Percentiles rank a stretch among this genome's conserved stretches.
These are phyloP conservation scores for Solanum stenotomum DNA, from an alignment of 257 asterid species.

Conservation along the genomic window DNA sequence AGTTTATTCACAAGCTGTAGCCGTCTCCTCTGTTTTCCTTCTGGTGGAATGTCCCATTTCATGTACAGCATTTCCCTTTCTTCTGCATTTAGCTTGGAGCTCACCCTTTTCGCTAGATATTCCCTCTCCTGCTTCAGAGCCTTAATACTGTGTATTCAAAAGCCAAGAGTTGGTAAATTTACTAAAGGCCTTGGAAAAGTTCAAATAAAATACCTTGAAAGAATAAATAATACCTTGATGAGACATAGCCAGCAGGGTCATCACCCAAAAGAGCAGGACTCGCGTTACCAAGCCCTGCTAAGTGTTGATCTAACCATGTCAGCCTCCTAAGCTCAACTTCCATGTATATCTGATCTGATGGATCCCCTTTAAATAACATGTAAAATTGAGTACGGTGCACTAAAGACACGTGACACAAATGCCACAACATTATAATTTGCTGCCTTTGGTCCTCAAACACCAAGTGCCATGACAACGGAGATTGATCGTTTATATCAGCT, in stretches of 20 bases:
- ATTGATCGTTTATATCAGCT: constrained; percentile 31
- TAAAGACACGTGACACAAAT: constrained; percentile 83
- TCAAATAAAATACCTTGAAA: neutral
- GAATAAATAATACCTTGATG: constrained; percentile 51
- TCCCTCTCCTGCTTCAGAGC: constrained; percentile 93
- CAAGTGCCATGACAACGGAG: constrained; percentile 53
- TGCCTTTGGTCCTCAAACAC: constrained; percentile 74
- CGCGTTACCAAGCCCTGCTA: constrained; percentile 89
- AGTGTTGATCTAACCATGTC: constrained; percentile 88
- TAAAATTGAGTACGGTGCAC: constrained; percentile 88
- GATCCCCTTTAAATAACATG: constrained; percentile 72
- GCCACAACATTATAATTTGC: constrained; percentile 93
- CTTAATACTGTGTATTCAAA: constrained; percentile 48
- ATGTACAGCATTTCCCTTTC: constrained; percentile 75
- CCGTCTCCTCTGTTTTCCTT: constrained; percentile 68
- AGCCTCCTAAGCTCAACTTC: constrained; percentile 86
- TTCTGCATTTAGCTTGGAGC: constrained; percentile 55
- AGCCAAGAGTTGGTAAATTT: neutral
- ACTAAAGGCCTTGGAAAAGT: neutral
- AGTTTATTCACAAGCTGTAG: constrained; percentile 67
- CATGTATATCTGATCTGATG: constrained; percentile 79
- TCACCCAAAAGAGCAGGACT: constrained; percentile 97
- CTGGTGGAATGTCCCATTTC: constrained; percentile 81
- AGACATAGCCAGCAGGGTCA: constrained; percentile 78
- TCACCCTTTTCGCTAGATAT: constrained; percentile 76